Conservation (phyloP, 1,139 yeast genomes). For the Martiniozyma asiatica region DNA sequence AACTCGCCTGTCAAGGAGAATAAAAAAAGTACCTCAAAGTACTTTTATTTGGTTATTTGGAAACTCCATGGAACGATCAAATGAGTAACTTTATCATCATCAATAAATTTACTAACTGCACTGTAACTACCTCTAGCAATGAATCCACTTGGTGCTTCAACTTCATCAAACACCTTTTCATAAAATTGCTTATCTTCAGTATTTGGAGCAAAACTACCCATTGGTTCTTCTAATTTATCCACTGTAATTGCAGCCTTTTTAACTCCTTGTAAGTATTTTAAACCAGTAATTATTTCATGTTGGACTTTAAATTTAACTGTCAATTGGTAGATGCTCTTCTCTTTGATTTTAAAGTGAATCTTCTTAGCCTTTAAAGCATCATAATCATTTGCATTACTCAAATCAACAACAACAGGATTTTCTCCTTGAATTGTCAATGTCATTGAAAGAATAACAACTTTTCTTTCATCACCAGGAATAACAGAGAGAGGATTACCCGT, state of each 20-base stretch:
- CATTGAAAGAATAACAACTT: conserved; percentile 71
- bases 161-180: conserved; percentile 67
- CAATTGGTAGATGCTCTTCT: conserved; percentile 62
- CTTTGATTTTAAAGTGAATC: conserved; percentile 64
- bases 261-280: conserved; percentile 73
- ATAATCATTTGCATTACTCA: conserved; percentile 37
- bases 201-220: conserved; percentile 86
- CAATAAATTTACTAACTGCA: conserved; percentile 73
- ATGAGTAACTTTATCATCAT: conserved; percentile 73
- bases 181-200: conserved; percentile 75
- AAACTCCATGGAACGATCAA: conserved; percentile 79
- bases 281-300: conserved; percentile 75
- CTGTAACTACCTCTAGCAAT: conserved; percentile 79
- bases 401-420: conserved; percentile 49
- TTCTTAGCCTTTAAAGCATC: conserved; percentile 38
- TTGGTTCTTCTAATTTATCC: conserved; percentile 76
- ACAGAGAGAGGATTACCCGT: conserved; percentile 49
- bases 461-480: conserved; percentile 58
- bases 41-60: conserved; percentile 56
- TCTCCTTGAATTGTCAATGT: conserved; percentile 57
- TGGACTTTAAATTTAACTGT: conserved; percentile 74
- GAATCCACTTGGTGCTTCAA: conserved; percentile 87
- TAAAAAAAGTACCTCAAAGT: no score
- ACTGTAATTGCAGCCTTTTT: conserved; percentile 83
- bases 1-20: no score